Evolutionary conservation across 2,329 filamentous ascomycete species (phyloP).

Genomic region (Drechslerella dactyloides): DNA sequence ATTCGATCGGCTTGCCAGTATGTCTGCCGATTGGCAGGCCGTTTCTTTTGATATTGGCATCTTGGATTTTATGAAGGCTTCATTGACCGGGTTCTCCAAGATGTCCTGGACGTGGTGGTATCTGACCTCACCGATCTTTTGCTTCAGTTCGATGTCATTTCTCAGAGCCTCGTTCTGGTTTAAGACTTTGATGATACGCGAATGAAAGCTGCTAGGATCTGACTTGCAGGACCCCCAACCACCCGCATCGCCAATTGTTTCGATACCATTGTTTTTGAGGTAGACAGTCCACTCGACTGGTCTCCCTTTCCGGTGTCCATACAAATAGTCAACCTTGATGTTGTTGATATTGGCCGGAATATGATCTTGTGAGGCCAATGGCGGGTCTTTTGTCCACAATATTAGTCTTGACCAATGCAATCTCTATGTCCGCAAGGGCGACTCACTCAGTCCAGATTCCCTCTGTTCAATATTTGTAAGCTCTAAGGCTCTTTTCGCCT

Average conservation of each 20-base stretch:
- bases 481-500: too few relatives aligned
- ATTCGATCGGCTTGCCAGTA: too few relatives aligned
- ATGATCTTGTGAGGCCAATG: not conserved
- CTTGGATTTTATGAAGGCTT: not conserved
- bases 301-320: not conserved
- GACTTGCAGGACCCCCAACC: not conserved
- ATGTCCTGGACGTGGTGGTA: not conserved
- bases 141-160: not conserved
- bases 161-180: not conserved
- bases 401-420: too few relatives aligned
- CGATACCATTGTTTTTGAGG: not conserved
- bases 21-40: not conserved
- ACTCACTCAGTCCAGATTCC: not conserved
- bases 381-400: too few relatives aligned
- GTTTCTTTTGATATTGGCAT: too few relatives aligned
- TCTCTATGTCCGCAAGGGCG: not conserved
- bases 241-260: constrained; percentile 1
- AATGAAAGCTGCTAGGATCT: not conserved
- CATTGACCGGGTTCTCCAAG: not conserved
- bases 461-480: too few relatives aligned
- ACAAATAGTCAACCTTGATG: constrained; percentile 4
- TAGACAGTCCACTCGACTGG: not conserved
- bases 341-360: not conserved
- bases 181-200: not conserved
- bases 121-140: not conserved